Evolutionary conservation across 139 green algal genomes (phyloP), one percentile per base, ranked within the genome.

Genomic region (Picochlorum sp.): DNA sequence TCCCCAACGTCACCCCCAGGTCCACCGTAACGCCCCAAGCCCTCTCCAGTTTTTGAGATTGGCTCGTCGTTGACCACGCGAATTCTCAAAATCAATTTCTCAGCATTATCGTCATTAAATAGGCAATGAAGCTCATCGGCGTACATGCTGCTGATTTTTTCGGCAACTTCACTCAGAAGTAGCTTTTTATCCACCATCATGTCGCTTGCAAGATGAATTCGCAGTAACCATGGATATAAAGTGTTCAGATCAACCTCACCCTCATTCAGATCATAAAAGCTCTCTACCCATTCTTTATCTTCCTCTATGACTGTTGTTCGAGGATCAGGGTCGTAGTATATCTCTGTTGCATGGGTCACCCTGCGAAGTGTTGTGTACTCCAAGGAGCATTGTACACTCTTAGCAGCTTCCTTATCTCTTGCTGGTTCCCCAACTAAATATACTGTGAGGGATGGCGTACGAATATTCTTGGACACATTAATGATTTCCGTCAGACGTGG

Each of bases 391-490:
- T 97, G 90, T 26, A 97, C 84, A 54, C 83, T 78, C 68, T 94
- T 95, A 55, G 92, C 92, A 22, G 67, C 51, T 53, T 94, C 82
- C 61, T 82, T 81, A 53, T 91, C 79, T 8, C 56, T 44, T n/a
- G 63, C 59, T 24, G 75, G 66, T 29, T 72, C 64, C 13, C 69
- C 69, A 33, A 60, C n/a, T 58, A 96, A 76, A 78, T 89, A 89
- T 49, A 99, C 86, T 22, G 83, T 85, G 9, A 97, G 75, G 3
- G 72, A 86, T 32, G 93, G 93, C 53, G 93, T 99, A 76, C 97
- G 97, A 78, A 96, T 98, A 77, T 91, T 95, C 79, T 99, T 98
- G 35, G 93, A 85, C 18, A 98, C 82, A 73, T 99, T 98, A 81
- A 98, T 98, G 82, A 99, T 96, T 35, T 56, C 50, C 22, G 28